These are phyloP conservation scores for Pseudocercospora vitis DNA, from an alignment of 2,329 filamentous ascomycete species.

Conservation along the genomic window DNA sequence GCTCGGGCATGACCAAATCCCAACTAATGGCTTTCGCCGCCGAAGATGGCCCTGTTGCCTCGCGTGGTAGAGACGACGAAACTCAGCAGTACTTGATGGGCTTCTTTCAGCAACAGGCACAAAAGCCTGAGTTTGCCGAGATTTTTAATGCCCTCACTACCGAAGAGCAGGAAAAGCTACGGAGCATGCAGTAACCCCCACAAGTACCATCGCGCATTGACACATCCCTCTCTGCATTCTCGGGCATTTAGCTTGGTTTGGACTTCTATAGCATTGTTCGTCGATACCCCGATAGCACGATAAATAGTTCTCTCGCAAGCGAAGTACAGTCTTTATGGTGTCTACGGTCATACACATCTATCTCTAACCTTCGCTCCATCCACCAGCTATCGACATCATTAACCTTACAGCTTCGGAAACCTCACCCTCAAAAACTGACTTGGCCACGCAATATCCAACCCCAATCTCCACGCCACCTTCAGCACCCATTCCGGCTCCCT, in stretches of 20 bases:
- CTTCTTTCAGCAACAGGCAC: slow-evolving; percentile 67
- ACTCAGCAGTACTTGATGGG: slow-evolving; percentile 80
- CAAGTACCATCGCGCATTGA: no score
- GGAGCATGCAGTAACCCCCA: slow-evolving; percentile 34
- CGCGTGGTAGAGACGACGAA: slow-evolving; percentile 79
- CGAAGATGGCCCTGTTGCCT: slow-evolving; percentile 48
- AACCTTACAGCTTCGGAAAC: slow-evolving; percentile 39
- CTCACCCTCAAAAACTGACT: slow-evolving; percentile 46
- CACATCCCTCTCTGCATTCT: no score
- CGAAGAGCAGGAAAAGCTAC: slow-evolving; percentile 56
- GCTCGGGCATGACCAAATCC: slow-evolving; percentile 53
- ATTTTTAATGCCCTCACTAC: slow-evolving; percentile 56
- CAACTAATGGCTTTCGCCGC: slow-evolving; percentile 78
- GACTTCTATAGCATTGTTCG: neutral
- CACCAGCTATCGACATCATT: no score
- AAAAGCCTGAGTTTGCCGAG: slow-evolving; percentile 56
- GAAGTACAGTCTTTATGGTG: no score
- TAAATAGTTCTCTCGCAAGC: neutral
- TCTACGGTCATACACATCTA: no score
- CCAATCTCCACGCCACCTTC: slow-evolving; percentile 51
- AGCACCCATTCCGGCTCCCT: slow-evolving; percentile 58
- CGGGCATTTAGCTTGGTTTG: neutral
- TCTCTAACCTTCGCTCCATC: no score
- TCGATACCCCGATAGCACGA: neutral
- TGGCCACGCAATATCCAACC: slow-evolving; percentile 51